Conservation (phyloP, 306 rosid genomes). For the Medicago lupulina region DNA sequence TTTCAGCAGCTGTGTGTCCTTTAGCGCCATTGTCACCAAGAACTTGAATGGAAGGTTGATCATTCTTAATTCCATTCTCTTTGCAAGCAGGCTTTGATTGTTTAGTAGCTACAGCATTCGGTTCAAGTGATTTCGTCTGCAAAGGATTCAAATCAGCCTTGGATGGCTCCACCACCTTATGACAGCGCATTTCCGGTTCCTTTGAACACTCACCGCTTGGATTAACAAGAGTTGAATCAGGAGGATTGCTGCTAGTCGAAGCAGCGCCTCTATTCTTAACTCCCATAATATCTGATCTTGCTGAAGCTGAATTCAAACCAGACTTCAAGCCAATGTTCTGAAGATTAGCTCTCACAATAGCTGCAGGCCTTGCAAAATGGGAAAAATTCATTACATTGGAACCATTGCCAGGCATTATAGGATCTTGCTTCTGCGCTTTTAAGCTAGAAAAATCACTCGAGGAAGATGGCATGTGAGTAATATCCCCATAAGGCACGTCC, state of each 20-base stretch:
- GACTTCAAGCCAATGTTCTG: constrained; percentile 56
- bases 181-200: constrained; percentile 52
- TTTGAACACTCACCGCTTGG: constrained; percentile 48
- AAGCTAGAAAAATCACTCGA: constrained; percentile 57
- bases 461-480: constrained; percentile 54
- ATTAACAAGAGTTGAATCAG: constrained; percentile 49
- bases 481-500: constrained; percentile 47
- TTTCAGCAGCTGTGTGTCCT: constrained; percentile 60
- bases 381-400: constrained; percentile 74
- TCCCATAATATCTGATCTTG: constrained; percentile 48
- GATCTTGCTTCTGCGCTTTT: constrained; percentile 63
- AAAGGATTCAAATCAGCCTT: constrained; percentile 54
- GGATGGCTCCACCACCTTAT: constrained; percentile 52
- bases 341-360: constrained; percentile 69
- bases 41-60: constrained; percentile 49
- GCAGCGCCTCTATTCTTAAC: constrained; percentile 51
- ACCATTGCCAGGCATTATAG: constrained; percentile 50
- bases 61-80: constrained; percentile 55
- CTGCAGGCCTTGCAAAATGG: constrained; percentile 90
- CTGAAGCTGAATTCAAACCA: constrained; percentile 47
- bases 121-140: constrained; percentile 58
- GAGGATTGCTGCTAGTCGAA: constrained; percentile 51
- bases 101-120: constrained; percentile 48
- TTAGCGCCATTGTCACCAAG: constrained; percentile 51
- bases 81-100: constrained; percentile 55